Percentiles rank a stretch among this genome's conserved stretches.
Conservation (phyloP, 1,284 basidiomycete genomes). For the Sporisorium iseilematis-ciliati region DNA sequence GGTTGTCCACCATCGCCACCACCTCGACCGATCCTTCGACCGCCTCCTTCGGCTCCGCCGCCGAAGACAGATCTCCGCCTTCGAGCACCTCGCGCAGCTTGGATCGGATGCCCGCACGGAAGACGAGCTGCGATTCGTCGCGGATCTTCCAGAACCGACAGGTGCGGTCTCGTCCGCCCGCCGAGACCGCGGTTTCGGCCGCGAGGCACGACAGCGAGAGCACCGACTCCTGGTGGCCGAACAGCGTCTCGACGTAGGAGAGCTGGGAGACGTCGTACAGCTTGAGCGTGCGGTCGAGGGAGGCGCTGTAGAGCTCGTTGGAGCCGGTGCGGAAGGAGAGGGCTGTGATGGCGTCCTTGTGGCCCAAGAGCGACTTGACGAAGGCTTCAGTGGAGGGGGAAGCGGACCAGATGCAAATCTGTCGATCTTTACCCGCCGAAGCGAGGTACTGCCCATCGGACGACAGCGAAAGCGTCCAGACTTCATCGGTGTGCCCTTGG, state of each 20-base stretch:
- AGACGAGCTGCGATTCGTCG: conserved; percentile 95
- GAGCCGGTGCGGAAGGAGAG: conserved; percentile 85
- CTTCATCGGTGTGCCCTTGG: conserved; percentile 85
- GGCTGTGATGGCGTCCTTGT: conserved; percentile 72
- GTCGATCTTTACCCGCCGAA: conserved; percentile 85
- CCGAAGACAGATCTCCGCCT: conserved; percentile 76
- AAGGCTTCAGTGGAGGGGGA: conserved; percentile 71
- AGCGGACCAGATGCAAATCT: conserved; percentile 62
- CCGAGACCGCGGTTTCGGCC: conserved; percentile 85
- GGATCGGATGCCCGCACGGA: conserved; percentile 87
- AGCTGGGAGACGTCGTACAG: conserved; percentile 87
- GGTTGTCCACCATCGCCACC: conserved; percentile 93
- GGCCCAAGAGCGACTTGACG: conserved; percentile 78
- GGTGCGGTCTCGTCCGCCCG: conserved; percentile 90
- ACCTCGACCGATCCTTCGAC: conserved; percentile 92
- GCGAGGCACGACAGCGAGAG: conserved; percentile 82
- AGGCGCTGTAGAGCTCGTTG: conserved; percentile 80
- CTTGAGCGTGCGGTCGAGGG: conserved; percentile 91
- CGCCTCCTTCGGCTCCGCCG: conserved; percentile 30
- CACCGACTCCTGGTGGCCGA: conserved; percentile 94
- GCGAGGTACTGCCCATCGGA: conserved; percentile 86
- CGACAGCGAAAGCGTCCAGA: conserved; percentile 85
- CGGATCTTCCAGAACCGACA: conserved; percentile 95
- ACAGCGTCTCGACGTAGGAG: conserved; percentile 95
- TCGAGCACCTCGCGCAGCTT: conserved; percentile 79